Conservation (phyloP, 1,139 yeast species). For the Debaryomycetaceae sp. region DNA sequence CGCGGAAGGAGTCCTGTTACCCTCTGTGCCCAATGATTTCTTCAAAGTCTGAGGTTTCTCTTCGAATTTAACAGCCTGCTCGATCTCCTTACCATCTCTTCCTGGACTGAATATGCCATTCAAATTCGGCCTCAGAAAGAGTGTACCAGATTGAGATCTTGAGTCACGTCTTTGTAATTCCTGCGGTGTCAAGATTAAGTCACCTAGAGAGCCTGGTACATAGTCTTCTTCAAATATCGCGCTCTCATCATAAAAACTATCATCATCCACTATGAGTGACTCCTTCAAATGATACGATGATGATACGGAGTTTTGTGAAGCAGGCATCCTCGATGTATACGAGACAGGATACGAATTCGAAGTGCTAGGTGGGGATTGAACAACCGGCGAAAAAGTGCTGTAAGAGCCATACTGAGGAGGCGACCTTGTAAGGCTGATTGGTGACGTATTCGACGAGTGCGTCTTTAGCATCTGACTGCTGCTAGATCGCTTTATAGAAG, state of each 20-base stretch:
- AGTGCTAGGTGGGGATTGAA: constrained; percentile 11
- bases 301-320: constrained; percentile 11
- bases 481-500: background rate
- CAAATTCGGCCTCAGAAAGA: constrained; percentile 34
- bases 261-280: constrained; percentile 42
- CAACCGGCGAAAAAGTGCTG: constrained; percentile 2
- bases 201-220: constrained; percentile 73
- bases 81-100: constrained; percentile 7
- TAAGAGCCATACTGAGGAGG: constrained; percentile 12
- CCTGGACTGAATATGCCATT: constrained; percentile 3
- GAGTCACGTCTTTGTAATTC: constrained; percentile 67
- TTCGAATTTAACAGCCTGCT: constrained; percentile 2
- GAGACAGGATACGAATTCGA: constrained; percentile 6
- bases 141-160: constrained; percentile 48
- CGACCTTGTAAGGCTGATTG: constrained; percentile 8
- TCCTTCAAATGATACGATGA: constrained; percentile 18
- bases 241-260: constrained; percentile 19
- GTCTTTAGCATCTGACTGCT: constrained; percentile 6
- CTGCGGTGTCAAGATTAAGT: constrained; percentile 70
- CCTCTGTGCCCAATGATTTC: background rate
- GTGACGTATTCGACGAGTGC: constrained; percentile 15
- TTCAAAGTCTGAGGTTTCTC: background rate
- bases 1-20: background rate
- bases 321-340: constrained; percentile 13
- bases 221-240: constrained; percentile 61